Percentiles rank a stretch among this genome's conserved stretches.
Evolutionary conservation across 2,329 filamentous ascomycete genomes (phyloP).

Genomic region (Raffaelea arxii): DNA sequence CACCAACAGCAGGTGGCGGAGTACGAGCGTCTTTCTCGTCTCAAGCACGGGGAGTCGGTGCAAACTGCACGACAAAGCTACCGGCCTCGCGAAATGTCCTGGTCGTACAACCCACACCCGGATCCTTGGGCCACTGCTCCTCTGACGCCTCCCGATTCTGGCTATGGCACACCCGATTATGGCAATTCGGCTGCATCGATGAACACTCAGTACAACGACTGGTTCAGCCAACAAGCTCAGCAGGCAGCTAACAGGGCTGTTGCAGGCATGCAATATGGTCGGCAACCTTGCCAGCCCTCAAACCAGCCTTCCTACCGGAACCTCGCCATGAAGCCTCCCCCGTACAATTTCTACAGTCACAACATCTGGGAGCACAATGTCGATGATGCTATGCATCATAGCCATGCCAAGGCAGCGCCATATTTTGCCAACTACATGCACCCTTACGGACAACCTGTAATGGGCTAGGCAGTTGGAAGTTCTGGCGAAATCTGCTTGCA

Average conservation of each 20-base stretch:
- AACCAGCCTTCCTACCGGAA: constrained; percentile 29
- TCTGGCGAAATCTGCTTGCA: no score
- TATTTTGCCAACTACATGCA: constrained; percentile 43
- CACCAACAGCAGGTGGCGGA: constrained; percentile 46
- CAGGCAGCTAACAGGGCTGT: constrained; percentile 29
- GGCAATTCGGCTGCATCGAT: constrained; percentile 43
- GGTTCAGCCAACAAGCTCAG: constrained; percentile 37
- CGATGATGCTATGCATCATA: constrained; percentile 31
- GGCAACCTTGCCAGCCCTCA: constrained; percentile 5
- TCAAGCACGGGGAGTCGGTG: constrained; percentile 27
- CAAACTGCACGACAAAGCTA: constrained; percentile 29
- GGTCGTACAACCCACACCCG: constrained; percentile 24
- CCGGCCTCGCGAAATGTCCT: constrained; percentile 33
- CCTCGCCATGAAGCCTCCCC: constrained; percentile 25
- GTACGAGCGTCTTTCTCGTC: constrained; percentile 33
- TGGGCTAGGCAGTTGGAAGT: constrained; percentile 38
- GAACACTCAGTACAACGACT: constrained; percentile 48
- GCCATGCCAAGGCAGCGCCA: constrained; percentile 30
- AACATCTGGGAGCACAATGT: constrained; percentile 41
- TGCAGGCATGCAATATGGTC: constrained; percentile 20
- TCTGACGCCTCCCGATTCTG: constrained; percentile 50
- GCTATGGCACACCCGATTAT: constrained; percentile 52
- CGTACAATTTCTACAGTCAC: constrained; percentile 35
- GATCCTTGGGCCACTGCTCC: constrained; percentile 33
- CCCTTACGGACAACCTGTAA: constrained; percentile 43